Evolutionary conservation across 2,329 filamentous ascomycete species (phyloP), one percentile per base, ranked within the genome.

Genomic region (Aschersonia sp.): DNA sequence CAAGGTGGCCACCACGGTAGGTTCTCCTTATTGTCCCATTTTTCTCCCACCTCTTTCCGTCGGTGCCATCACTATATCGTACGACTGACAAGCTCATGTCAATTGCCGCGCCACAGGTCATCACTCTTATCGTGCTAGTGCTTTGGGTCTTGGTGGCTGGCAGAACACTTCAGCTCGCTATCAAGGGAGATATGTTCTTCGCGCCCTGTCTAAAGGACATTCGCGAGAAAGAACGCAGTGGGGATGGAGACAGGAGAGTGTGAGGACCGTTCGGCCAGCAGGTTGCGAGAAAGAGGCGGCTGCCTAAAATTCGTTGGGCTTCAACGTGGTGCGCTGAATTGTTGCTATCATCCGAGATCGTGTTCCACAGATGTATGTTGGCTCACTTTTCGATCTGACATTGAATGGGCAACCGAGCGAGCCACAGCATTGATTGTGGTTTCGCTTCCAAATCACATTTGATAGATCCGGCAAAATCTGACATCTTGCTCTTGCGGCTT

Each of bases 131-230:
- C 0, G 68, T 71, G 1, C 55, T 69, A 12, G 47, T 65, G 8
- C 58, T 72, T 2, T 72, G 69, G 69, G 50, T 62, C 31, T 53
- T 71, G 9, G 67, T 72, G 6, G 62, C 64, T 3, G 46, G 52
- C 4, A 58, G 64, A 45, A 72, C 69, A 1, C 22, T 64, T 4
- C 60, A 58, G n/a, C 53, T 65, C 45, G 67, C 56, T 7, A 47
- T 61, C 2, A 64, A 60, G 0, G 67, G 68, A 11, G 64, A 70
- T 39, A 66, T 72, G 52, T 69, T 71, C 53, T 61, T 66, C 46
- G 69, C 68, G 0, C 68, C 69, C 2, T 71, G 69, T 47, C 53
- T 71, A 41, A 64, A 65, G 49, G 58, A 66, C 31, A 30, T 67
- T 3, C 54, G 58, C 39, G 59, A 61, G 40, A 66, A 66, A 50